Conservation (phyloP, 371 early-diverging fungal genomes). For the Saksenaea oblongispora region DNA sequence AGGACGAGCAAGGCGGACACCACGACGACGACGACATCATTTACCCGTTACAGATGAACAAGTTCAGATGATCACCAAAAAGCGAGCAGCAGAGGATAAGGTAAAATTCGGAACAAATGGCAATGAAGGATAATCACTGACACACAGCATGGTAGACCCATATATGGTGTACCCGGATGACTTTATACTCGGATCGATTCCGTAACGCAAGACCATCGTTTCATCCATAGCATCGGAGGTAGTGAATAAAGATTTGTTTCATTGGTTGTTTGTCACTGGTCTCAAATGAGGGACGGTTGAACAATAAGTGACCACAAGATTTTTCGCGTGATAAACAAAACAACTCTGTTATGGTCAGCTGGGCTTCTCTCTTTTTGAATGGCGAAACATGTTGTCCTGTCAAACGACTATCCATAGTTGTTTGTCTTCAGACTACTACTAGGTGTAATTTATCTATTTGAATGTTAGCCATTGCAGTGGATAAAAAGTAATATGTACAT, state of each 20-base stretch:
- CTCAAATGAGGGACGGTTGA: not conserved
- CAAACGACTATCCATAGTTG: no score
- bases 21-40: conserved; percentile 11
- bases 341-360: not conserved
- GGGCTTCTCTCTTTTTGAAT: not conserved
- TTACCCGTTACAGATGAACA: conserved; percentile 16
- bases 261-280: not conserved
- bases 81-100: not conserved
- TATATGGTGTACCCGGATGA: not conserved
- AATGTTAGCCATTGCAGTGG: no score
- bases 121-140: not conserved
- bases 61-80: not conserved
- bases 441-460: no score
- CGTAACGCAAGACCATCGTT: conserved; percentile 2
- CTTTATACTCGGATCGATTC: not conserved
- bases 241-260: not conserved
- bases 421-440: no score
- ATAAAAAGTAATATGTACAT: no score
- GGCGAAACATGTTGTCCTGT: no score
- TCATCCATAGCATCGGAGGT: no score
- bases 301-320: not conserved
- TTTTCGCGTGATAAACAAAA: no score
- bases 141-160: not conserved
- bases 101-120: conserved; percentile 2
- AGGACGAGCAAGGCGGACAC: conserved; percentile 11